Percentiles rank a stretch among this genome's conserved stretches.
Evolutionary conservation across 1,284 basidiomycete species (phyloP).

Genomic region (Baeospora myosura): DNA sequence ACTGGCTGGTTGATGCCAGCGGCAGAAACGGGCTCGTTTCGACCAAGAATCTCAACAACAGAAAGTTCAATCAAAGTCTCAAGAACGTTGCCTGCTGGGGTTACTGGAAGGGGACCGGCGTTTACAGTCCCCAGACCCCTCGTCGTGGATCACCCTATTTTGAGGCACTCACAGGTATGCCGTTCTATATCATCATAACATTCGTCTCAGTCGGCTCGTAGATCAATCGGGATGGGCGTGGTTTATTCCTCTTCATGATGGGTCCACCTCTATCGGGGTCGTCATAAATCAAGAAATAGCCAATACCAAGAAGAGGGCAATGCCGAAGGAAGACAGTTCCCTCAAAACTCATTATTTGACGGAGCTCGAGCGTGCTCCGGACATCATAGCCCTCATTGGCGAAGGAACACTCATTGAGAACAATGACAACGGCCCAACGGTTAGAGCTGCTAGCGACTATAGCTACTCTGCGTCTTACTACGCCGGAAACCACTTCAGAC

Average conservation of each 20-base stretch:
- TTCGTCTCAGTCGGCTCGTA: conserved; percentile 22
- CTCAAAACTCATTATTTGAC: conserved; percentile 39
- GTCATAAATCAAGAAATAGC: conserved; percentile 59
- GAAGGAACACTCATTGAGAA: conserved; percentile 37
- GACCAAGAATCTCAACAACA: conserved; percentile 58
- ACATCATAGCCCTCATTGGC: conserved; percentile 43
- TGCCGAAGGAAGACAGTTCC: no score
- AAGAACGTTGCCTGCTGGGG: conserved; percentile 74
- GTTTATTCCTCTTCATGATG: conserved; percentile 70
- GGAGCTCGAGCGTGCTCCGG: conserved; percentile 46
- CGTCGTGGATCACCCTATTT: conserved; percentile 62
- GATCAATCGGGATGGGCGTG: conserved; percentile 73
- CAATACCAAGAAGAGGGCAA: conserved; percentile 32
- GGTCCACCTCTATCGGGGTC: conserved; percentile 61
- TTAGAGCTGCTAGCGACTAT: conserved; percentile 49
- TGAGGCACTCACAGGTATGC: conserved; percentile 60
- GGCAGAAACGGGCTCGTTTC: conserved; percentile 64
- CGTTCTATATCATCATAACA: conserved; percentile 3
- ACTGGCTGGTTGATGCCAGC: conserved; percentile 63
- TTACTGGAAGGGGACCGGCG: conserved; percentile 54
- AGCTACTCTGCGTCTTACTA: conserved; percentile 63
- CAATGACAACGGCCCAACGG: no score
- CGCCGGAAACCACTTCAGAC: conserved; percentile 50
- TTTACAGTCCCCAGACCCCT: conserved; percentile 48
- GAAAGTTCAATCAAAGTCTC: conserved; percentile 59